Base-by-base conservation (phyloP, 2,329 filamentous ascomycete genomes). In the Colletotrichum horii region DNA sequence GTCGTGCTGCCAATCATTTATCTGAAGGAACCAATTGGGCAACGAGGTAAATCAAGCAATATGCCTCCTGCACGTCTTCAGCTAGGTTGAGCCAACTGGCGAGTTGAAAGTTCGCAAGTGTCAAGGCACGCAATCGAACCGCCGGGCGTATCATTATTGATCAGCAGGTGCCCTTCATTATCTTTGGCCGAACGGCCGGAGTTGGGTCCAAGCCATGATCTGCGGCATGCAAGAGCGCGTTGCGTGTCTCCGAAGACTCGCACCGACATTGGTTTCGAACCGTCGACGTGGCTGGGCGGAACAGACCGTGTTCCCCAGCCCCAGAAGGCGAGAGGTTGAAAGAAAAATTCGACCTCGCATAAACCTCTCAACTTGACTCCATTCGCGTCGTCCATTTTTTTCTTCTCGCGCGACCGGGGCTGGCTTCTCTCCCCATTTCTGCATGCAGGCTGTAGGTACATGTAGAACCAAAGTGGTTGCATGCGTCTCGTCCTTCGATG, bases 381-480 rank as follows among this genome's bases (percentile, higher is more conserved):
- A 52, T 43, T 66, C 48, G 19, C 34, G 11, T 60, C 24, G 32
- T 26, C 24, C 15, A 22, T 24, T 30, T 70, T 34, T 19, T 24
- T 32, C 9, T 36, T 34, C 32, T 58, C 36, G 36, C 72, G 60
- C 66, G n/a, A 38, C 61, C 9, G 38, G 66, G 28, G 43, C 32
- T 58, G 55, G 22, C 26, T 58, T 16, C 68, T 28, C 55, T 67
- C 34, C 15, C 34, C 15, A 26, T 66, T 52, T 11, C 67, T 75
- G 70, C 43, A 75, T 69, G 74, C 65, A 58, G 58, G 64, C 60
- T 48, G 28, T 68, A n/a, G 62, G 71, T 36, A 30, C 70, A 74
- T 74, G 74, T 65, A 43, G 24, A 8, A 32, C 36, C 60, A 52
- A 69, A 74, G 70, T 75, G 74, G 74, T 75, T 75, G 74, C 74